Conservation (phyloP, 331 rosid species). For the Rosa hybrid region DNA sequence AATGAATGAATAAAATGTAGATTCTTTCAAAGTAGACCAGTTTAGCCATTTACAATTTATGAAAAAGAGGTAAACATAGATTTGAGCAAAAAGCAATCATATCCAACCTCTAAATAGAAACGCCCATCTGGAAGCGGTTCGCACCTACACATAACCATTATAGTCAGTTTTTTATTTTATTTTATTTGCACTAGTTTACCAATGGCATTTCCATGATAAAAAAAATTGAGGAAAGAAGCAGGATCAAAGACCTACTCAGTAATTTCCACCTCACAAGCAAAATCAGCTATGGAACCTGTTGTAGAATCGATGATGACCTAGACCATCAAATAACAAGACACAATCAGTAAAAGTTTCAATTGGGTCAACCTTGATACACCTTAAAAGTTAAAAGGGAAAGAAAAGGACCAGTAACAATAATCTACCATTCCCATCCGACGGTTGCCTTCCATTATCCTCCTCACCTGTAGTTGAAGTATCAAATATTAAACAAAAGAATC, state of each 20-base stretch:
- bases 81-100: conserved; percentile 5
- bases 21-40: neutral
- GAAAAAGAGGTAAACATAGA: conserved; percentile 2
- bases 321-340: conserved; percentile 45
- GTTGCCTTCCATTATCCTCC: conserved; percentile 98
- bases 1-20: neutral
- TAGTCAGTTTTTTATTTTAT: neutral
- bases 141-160: conserved; percentile 57
- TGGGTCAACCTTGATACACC: conserved; percentile 27
- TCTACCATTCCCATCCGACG: conserved; percentile 99
- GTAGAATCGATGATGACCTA: conserved; percentile 74
- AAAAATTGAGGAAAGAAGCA: conserved; percentile 20
- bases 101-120: conserved; percentile 85
- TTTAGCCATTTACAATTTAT: conserved; percentile 6
- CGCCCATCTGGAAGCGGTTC: conserved; percentile 99
- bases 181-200: neutral
- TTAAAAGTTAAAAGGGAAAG: conserved; percentile 30
- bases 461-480: conserved; percentile 56
- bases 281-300: conserved; percentile 84
- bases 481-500: neutral
- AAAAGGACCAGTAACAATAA: conserved; percentile 37
- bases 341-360: conserved; percentile 25
- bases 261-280: conserved; percentile 97
- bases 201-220: neutral
- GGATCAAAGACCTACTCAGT: conserved; percentile 78